These are phyloP conservation scores for Penicillium bovifimosum DNA, from an alignment of 495 filamentous ascomycete genomes.

Conservation along the genomic window DNA sequence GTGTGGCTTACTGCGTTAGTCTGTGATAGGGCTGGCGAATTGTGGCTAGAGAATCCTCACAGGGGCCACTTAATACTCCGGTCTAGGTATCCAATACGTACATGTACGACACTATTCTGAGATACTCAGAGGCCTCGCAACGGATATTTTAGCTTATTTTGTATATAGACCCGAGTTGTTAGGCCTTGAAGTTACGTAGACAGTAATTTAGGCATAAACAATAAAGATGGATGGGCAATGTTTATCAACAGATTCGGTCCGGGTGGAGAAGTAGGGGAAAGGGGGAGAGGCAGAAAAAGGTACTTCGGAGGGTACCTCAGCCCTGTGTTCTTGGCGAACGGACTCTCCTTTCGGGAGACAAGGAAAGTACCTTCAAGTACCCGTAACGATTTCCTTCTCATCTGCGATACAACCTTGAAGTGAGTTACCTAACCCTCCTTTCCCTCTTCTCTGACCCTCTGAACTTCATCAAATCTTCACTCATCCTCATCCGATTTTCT, in stretches of 20 bases:
- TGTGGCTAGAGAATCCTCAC: slow-evolving; percentile 15
- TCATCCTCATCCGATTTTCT: slow-evolving; percentile 1
- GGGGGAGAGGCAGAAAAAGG: not conserved
- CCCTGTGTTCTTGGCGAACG: slow-evolving; percentile 4
- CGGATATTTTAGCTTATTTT: too few relatives aligned
- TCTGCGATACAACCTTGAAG: slow-evolving; percentile 6
- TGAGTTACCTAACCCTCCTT: slow-evolving; percentile 11
- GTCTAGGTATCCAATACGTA: not conserved
- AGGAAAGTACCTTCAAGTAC: slow-evolving; percentile 2
- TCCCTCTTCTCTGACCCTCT: slow-evolving; percentile 17
- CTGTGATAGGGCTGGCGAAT: slow-evolving; percentile 21
- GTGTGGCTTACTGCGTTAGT: slow-evolving; percentile 19
- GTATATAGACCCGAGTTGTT: too few relatives aligned
- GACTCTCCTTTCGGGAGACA: not conserved
- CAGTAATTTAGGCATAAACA: not conserved
- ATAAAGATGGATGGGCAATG: not conserved
- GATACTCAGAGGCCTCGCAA: not conserved
- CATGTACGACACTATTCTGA: not conserved
- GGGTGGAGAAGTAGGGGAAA: slow-evolving; percentile 2
- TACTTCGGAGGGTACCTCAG: slow-evolving; percentile 7
- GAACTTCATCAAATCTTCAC: not conserved
- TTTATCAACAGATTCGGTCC: not conserved
- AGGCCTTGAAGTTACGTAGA: too few relatives aligned
- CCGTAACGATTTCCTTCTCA: not conserved
- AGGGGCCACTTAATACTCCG: not conserved